Base-by-base conservation (phyloP, 1,284 basidiomycete genomes). In the Ganoderma sinense region DNA sequence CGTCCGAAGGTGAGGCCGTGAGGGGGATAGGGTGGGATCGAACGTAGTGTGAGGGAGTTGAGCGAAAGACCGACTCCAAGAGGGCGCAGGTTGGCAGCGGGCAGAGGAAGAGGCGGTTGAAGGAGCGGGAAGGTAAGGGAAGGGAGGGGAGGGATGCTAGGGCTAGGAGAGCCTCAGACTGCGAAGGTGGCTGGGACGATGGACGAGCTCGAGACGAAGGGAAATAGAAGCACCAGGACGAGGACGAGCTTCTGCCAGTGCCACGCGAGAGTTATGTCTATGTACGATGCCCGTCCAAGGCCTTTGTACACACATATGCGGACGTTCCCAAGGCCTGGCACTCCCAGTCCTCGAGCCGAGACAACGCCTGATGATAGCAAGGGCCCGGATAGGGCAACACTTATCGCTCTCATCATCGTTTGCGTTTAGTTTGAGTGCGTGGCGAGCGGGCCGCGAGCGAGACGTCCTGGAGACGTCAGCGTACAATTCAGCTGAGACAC, bases 11-110 rank as follows among this genome's bases (percentile, higher is more conserved):
- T 7, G 33, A n/a, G 31, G 56, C 31, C 20, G 56, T 2, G 11
- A 33, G n/a, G 8, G 5, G 56, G 39, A 11, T 10, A 20, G 10
- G 31, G 72, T 73, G 20, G 83, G 80, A 8, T 85, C 83, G 43
- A 10, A 40, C 26, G 60, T 16, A 1, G 43, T n/a, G 43, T 14
- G 18, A 13, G 23, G 4, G 20, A 23, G 0, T 3, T 4, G 8
- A 23, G 48, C n/a, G 48, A 13, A 51, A 26, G 48, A 51, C 23
- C 4, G 48, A 51, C 23, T 13, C 45, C 2, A 11, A 7, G n/a
- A n/a, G 20, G 45, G 45, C 7, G 6, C 7, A n/a, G 0, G n/a
- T n/a, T 8, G 20, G n/a, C n/a, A 11, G 45, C 13, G 23, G 11
- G 41, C 18, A 33, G 40, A 11, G 4, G 23, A 13, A 23, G 23